Conservation (phyloP, 108 stramenopile species). For the Aurantiochytrium sp. region DNA sequence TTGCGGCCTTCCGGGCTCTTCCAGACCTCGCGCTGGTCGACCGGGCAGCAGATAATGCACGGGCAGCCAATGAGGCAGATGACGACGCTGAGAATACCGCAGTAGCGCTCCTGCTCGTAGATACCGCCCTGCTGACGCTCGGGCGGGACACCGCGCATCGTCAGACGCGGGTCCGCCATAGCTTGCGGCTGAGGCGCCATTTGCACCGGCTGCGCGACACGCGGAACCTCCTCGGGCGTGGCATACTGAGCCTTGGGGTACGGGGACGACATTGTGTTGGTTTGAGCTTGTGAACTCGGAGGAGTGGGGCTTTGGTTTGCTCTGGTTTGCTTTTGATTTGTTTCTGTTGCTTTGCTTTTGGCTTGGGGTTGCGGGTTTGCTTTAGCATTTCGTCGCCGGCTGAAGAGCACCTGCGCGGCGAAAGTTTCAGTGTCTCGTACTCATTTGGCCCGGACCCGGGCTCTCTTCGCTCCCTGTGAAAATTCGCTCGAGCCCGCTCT, state of each 20-base stretch:
- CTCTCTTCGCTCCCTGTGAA: no score
- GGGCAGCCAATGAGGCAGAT: not conserved
- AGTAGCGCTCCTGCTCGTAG: not conserved
- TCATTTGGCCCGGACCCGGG: no score
- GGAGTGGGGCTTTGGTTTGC: no score
- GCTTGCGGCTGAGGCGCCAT: not conserved
- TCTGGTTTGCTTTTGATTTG: no score
- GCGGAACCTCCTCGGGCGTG: not conserved
- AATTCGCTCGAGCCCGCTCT: no score
- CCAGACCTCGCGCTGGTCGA: not conserved
- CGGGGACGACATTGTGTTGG: no score
- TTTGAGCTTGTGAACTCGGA: no score
- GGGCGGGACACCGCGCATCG: not conserved
- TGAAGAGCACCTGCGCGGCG: no score
- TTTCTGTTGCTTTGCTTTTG: no score
- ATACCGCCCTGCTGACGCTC: not conserved
- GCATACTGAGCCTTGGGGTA: not conserved
- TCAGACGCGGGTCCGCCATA: not conserved
- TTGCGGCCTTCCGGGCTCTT: not conserved
- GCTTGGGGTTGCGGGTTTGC: no score
- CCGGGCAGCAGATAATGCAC: not conserved
- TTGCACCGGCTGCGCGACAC: not conserved
- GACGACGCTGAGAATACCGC: not conserved
- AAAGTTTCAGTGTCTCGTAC: no score
- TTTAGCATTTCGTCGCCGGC: no score